Percentiles rank a stretch among this genome's conserved stretches.
Evolutionary conservation across 371 early-diverging fungal species (phyloP).

Genomic region (Syncephalastrum monosporum): DNA sequence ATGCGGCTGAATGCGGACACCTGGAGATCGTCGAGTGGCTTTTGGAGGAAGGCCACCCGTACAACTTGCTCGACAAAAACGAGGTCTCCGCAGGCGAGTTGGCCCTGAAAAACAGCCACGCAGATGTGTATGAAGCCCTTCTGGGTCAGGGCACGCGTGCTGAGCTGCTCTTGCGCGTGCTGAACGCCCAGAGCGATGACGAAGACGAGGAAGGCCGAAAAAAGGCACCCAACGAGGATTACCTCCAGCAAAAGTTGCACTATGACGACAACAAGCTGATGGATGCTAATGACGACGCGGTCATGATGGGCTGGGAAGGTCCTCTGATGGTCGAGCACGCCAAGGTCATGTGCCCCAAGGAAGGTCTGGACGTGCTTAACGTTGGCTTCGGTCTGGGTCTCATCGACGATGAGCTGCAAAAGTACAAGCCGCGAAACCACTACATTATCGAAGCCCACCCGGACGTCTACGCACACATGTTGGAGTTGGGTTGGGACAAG

Average conservation of each 20-base stretch:
- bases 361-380: slow-evolving; percentile 70
- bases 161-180: slow-evolving; percentile 73
- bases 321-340: slow-evolving; percentile 94
- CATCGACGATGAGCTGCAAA: slow-evolving; percentile 82
- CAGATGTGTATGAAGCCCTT: slow-evolving; percentile 54
- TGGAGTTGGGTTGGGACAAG: slow-evolving; percentile 81
- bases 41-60: slow-evolving; percentile 56
- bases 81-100: slow-evolving; percentile 54
- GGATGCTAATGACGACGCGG: slow-evolving; percentile 88
- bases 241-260: slow-evolving; percentile 70
- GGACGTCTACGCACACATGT: slow-evolving; percentile 90
- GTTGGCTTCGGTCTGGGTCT: slow-evolving; percentile 95
- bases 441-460: slow-evolving; percentile 97
- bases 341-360: slow-evolving; percentile 71
- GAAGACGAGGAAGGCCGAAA: slow-evolving; percentile 28
- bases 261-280: slow-evolving; percentile 78
- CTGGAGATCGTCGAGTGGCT: slow-evolving; percentile 58
- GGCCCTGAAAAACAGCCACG: slow-evolving; percentile 51
- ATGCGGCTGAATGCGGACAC: slow-evolving; percentile 47
- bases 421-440: slow-evolving; percentile 69
- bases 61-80: slow-evolving; percentile 41
- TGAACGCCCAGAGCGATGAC: slow-evolving; percentile 36
- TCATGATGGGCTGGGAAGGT: slow-evolving; percentile 98
- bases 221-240: slow-evolving; percentile 74
- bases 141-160: slow-evolving; percentile 84